These are phyloP conservation scores for Yamadazyma aaseri DNA, from an alignment of 1,139 yeast genomes.

Conservation along the genomic window DNA sequence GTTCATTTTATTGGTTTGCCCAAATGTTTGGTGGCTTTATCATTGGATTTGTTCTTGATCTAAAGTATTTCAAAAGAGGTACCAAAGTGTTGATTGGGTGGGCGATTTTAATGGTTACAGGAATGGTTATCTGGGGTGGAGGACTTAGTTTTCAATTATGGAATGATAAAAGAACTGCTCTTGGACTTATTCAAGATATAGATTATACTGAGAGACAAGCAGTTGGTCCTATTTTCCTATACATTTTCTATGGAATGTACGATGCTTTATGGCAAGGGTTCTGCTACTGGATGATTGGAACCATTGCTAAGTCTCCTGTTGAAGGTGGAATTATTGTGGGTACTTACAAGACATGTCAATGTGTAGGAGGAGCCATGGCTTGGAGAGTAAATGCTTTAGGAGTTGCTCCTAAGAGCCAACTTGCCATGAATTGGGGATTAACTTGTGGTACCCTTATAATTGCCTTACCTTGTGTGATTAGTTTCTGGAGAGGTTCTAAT, in stretches of 20 bases:
- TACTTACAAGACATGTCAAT: constrained; percentile 61
- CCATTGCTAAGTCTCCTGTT: constrained; percentile 56
- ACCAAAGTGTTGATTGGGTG: constrained; percentile 49
- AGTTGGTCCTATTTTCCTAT: constrained; percentile 61
- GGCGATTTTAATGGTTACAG: constrained; percentile 35
- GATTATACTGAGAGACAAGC: constrained; percentile 30
- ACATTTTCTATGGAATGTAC: constrained; percentile 56
- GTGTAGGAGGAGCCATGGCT: constrained; percentile 61
- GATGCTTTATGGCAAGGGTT: constrained; percentile 60
- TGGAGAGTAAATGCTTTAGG: constrained; percentile 36
- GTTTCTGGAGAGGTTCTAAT: too few species aligned
- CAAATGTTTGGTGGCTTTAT: constrained; percentile 56
- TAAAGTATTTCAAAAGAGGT: constrained; percentile 36
- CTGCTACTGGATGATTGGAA: constrained; percentile 57
- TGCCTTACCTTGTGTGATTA: constrained; percentile 6
- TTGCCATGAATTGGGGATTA: constrained; percentile 8
- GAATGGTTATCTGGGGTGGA: constrained; percentile 60
- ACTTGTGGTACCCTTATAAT: constrained; percentile 6
- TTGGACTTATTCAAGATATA: constrained; percentile 13
- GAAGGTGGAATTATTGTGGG: constrained; percentile 60
- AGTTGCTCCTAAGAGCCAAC: constrained; percentile 3
- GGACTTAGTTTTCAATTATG: constrained; percentile 48
- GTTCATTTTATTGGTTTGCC: constrained; percentile 56
- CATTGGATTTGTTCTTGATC: constrained; percentile 49
- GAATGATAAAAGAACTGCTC: constrained; percentile 17